These are phyloP conservation scores for Camelina laxa DNA, from an alignment of 345 rosid species.

Conservation along the genomic window DNA sequence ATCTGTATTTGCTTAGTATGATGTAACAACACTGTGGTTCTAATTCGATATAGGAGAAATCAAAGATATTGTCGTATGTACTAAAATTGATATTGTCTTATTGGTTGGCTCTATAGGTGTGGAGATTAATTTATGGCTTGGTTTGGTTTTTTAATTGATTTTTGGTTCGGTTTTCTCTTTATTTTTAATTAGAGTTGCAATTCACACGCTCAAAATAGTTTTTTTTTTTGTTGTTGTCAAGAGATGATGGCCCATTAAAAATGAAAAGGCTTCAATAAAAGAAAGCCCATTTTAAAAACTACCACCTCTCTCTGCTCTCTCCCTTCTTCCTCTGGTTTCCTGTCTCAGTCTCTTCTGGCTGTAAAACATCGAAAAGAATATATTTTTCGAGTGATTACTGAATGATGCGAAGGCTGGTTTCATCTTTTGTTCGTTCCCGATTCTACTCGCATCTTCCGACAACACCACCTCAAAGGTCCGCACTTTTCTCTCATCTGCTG, in stretches of 20 bases:
- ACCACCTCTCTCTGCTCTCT: not conserved
- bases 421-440: not conserved
- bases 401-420: conserved; percentile 41
- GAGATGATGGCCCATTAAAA: not conserved
- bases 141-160: too few species aligned
- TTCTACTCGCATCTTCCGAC: not conserved
- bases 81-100: too few species aligned
- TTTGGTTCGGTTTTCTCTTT: too few species aligned
- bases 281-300: conserved; percentile 21
- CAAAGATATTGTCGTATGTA: too few species aligned
- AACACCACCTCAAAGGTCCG: conserved; percentile 20
- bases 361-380: not conserved
- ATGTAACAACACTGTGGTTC: too few species aligned
- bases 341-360: not conserved
- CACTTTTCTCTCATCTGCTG: conserved; percentile 2
- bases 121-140: too few species aligned
- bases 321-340: not conserved
- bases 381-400: not conserved
- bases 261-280: conserved; percentile 2
- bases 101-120: too few species aligned
- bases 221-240: not conserved
- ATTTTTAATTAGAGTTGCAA: too few species aligned
- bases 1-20: too few species aligned
- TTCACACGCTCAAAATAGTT: not conserved
- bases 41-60: too few species aligned